These are phyloP conservation scores for Golubevia pallescens DNA, from an alignment of 1,284 basidiomycete species.

Conservation along the genomic window DNA sequence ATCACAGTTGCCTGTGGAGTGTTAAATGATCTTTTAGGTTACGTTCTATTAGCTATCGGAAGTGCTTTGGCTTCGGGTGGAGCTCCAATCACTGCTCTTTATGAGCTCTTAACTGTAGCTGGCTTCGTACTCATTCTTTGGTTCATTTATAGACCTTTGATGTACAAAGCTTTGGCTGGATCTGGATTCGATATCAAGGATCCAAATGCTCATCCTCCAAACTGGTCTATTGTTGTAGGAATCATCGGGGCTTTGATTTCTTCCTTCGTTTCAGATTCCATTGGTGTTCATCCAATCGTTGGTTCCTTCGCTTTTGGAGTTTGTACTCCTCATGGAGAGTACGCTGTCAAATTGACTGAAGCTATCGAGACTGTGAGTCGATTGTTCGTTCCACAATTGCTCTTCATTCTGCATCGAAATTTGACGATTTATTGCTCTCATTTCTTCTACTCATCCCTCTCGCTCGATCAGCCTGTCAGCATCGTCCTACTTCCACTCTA, in stretches of 20 bases:
- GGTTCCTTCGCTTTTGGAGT: conserved; percentile 37
- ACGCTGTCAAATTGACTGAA: conserved; percentile 36
- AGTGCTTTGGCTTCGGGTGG: conserved; percentile 26
- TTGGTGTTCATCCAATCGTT: conserved; percentile 38
- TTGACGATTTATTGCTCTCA: no score
- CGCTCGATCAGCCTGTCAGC: conserved; percentile 15
- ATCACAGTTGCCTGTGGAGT: conserved; percentile 36
- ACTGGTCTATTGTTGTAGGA: conserved; percentile 22
- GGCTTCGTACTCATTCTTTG: conserved; percentile 27
- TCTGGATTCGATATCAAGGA: conserved; percentile 27
- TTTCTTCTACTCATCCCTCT: background rate
- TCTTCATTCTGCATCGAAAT: no score
- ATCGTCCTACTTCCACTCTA: conserved; percentile 33
- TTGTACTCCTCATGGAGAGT: conserved; percentile 30
- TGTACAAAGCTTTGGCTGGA: conserved; percentile 21
- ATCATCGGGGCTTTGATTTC: conserved; percentile 31
- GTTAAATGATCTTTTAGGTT: conserved; percentile 36
- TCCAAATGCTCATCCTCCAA: conserved; percentile 24
- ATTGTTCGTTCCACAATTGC: no score
- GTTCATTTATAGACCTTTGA: conserved; percentile 27
- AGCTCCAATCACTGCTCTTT: conserved; percentile 30
- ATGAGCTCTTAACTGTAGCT: conserved; percentile 26
- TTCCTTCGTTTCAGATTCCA: conserved; percentile 29
- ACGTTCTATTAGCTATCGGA: conserved; percentile 30
- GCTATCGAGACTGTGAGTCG: conserved; percentile 22